A percentile compares a stretch with the other conserved stretches of the same genome.
These are phyloP conservation scores for Calocera viscosa DNA, from an alignment of 768 basidiomycete species.

Conservation along the genomic window DNA sequence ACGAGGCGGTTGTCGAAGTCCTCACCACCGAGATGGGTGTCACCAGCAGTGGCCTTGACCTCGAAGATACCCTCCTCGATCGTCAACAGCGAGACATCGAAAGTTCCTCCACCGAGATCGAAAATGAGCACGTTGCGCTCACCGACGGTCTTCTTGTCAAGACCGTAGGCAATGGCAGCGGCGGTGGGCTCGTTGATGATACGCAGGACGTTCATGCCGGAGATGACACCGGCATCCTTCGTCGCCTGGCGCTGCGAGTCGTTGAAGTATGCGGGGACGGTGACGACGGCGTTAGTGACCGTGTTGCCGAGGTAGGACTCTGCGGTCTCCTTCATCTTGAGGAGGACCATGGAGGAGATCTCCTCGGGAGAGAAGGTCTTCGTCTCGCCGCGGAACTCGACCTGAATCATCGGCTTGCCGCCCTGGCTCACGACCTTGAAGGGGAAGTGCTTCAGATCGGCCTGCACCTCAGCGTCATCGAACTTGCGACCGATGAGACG, in stretches of 20 bases:
- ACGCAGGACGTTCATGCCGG: conserved; percentile 38
- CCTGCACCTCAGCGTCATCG: conserved; percentile 35
- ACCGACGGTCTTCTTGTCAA: conserved; percentile 44
- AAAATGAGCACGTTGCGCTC: conserved; percentile 42
- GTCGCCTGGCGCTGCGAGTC: conserved; percentile 41
- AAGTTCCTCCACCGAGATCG: conserved; percentile 41
- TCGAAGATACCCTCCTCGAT: conserved; percentile 42
- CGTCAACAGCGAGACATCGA: conserved; percentile 39
- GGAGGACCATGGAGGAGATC: conserved; percentile 38
- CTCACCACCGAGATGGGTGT: conserved; percentile 41
- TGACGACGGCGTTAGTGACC: conserved; percentile 37
- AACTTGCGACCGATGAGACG: conserved; percentile 35
- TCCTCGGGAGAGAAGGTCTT: conserved; percentile 45
- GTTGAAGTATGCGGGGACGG: conserved; percentile 43
- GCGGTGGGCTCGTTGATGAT: conserved; percentile 51
- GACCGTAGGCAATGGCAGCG: conserved; percentile 60
- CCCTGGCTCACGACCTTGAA: conserved; percentile 34
- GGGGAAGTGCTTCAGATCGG: conserved; percentile 41
- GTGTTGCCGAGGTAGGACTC: conserved; percentile 39
- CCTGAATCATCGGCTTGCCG: conserved; percentile 42
- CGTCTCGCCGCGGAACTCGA: conserved; percentile 43
- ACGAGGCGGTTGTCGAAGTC: conserved; percentile 43
- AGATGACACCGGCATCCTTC: conserved; percentile 39
- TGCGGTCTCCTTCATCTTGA: conserved; percentile 43
- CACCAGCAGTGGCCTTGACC: conserved; percentile 39